Conservation (phyloP, 441 rosid species). For the Aleurites moluccanus region DNA sequence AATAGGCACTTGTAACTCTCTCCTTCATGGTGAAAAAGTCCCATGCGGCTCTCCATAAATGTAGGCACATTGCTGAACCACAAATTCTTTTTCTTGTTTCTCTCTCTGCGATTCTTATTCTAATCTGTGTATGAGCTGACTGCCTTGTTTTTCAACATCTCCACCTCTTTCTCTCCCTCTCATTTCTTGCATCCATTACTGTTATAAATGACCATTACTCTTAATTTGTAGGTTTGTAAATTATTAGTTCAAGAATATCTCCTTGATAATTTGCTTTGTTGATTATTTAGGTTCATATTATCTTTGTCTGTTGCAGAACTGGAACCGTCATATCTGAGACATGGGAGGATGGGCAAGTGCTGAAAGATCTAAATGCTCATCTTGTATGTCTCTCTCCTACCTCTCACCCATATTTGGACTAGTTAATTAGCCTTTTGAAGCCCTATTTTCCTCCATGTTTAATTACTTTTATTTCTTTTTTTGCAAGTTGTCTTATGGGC, state of each 20-base stretch:
- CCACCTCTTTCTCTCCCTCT: neutral
- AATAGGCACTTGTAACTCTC: neutral
- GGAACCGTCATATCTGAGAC: constrained; percentile 98
- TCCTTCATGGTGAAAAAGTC: neutral
- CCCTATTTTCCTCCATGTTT: neutral
- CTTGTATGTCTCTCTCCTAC: constrained; percentile 51
- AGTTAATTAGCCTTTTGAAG: neutral
- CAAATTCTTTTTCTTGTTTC: neutral
- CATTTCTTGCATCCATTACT: neutral
- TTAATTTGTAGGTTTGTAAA: neutral
- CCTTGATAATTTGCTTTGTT: neutral
- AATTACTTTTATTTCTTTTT: neutral
- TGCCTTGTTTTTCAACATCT: neutral
- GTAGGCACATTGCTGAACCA: neutral
- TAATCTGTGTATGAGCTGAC: neutral
- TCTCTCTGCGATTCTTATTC: neutral
- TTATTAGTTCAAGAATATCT: neutral
- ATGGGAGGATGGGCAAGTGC: constrained; percentile 97
- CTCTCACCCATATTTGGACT: constrained; percentile 8
- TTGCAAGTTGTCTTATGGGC: neutral
- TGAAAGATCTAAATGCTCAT: constrained; percentile 91
- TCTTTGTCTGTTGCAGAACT: constrained; percentile 58
- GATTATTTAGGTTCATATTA: constrained; percentile 5
- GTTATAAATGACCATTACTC: neutral
- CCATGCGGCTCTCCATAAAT: neutral